These are phyloP conservation scores for Phialocephala subalpina DNA, from an alignment of 2,329 filamentous ascomycete genomes.

Conservation along the genomic window DNA sequence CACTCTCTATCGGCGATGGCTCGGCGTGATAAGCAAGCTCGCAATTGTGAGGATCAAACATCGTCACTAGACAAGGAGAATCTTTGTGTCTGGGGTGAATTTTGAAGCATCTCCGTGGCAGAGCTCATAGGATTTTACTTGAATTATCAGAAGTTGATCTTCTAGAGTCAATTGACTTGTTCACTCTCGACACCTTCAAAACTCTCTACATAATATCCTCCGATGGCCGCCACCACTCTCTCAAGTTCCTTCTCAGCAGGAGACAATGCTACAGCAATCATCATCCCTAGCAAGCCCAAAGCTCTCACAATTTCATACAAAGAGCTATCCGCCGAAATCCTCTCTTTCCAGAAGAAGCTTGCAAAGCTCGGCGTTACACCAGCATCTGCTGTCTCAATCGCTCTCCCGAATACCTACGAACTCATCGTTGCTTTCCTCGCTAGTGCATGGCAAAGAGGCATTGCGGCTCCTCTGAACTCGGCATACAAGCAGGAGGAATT, in stretches of 20 bases:
- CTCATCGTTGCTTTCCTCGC: slow-evolving; percentile 89
- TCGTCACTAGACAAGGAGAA: slow-evolving; percentile 16
- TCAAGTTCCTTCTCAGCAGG: slow-evolving; percentile 62
- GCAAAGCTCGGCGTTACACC: slow-evolving; percentile 76
- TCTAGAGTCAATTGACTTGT: not conserved
- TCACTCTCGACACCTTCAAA: not conserved
- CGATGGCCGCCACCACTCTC: slow-evolving; percentile 54
- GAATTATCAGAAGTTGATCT: not conserved
- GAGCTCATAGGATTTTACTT: not conserved
- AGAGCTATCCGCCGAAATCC: slow-evolving; percentile 70
- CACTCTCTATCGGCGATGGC: not conserved
- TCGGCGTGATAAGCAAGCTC: slow-evolving; percentile 15
- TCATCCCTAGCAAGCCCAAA: slow-evolving; percentile 71
- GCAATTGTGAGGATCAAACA: slow-evolving; percentile 16
- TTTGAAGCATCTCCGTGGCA: slow-evolving; percentile 1
- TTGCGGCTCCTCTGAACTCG: slow-evolving; percentile 87
- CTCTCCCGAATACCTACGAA: slow-evolving; percentile 84
- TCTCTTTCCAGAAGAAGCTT: slow-evolving; percentile 78
- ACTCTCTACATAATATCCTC: slow-evolving; percentile 15
- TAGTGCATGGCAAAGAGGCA: slow-evolving; percentile 82
- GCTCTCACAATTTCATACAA: slow-evolving; percentile 75
- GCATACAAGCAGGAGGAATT: slow-evolving; percentile 91
- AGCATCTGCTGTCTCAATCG: slow-evolving; percentile 80
- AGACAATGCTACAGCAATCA: slow-evolving; percentile 68
- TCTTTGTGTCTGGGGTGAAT: not conserved